Conservation (phyloP, 1,139 yeast genomes). For the Sugiyamaella grinbergsii region DNA sequence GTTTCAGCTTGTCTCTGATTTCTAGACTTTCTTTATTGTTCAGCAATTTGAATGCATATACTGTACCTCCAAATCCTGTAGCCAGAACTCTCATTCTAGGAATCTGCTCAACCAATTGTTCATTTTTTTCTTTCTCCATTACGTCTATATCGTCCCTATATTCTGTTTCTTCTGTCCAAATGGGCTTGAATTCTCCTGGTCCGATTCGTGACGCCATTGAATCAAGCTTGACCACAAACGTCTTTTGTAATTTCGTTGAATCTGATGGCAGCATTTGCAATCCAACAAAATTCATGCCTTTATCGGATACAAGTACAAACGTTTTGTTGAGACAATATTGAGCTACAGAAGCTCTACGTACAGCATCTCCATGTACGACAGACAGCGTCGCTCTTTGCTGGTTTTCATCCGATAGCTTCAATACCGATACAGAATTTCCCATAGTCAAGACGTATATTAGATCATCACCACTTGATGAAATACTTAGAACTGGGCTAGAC, state of each 20-base stretch:
- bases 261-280: constrained; percentile 10
- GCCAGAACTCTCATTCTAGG: constrained; percentile 19
- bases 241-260: constrained; percentile 14
- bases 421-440: constrained; percentile 12
- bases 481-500: constrained; percentile 21
- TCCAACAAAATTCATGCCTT: constrained; percentile 24
- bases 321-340: constrained; percentile 22
- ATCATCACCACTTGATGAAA: constrained; percentile 7
- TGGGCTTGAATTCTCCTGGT: constrained; percentile 13
- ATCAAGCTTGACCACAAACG: constrained; percentile 17
- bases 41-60: constrained; percentile 22
- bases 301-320: constrained; percentile 26
- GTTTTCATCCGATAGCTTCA: constrained; percentile 4
- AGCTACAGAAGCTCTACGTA: constrained; percentile 21
- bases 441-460: constrained; percentile 25
- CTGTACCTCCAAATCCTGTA: constrained; percentile 22
- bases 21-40: constrained; percentile 9
- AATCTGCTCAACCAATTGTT: background rate
- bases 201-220: constrained; percentile 17
- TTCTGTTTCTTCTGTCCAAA: constrained; percentile 4
- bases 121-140: constrained; percentile 6
- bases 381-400: constrained; percentile 2
- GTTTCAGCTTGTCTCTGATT: constrained; percentile 2
- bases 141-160: constrained; percentile 3
- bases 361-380: constrained; percentile 22